A percentile compares a stretch with the other conserved stretches of the same genome.
Evolutionary conservation across 352 stramenopile genomes (phyloP).

Genomic region (Globisporangium cederbergense): DNA sequence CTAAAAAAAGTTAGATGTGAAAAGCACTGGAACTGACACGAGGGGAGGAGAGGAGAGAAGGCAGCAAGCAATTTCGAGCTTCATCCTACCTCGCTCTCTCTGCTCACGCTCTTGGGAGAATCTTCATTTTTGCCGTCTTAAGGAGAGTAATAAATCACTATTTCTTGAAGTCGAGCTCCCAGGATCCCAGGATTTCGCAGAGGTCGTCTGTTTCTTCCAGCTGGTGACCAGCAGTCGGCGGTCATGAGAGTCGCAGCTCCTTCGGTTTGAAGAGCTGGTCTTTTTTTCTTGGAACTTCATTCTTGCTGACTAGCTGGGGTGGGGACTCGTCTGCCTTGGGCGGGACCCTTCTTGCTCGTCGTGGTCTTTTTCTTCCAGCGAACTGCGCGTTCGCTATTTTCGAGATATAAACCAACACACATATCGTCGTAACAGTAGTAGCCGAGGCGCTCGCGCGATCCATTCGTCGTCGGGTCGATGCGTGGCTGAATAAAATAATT

Average conservation of each 20-base stretch:
- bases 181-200: background rate
- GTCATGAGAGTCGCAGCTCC: background rate
- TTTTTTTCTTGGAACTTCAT: background rate
- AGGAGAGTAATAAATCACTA: constrained; percentile 3
- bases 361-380: constrained; percentile 7
- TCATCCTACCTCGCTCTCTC: background rate
- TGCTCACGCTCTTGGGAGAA: constrained; percentile 2
- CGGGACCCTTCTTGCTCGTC: constrained; percentile 1
- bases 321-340: constrained; percentile 2
- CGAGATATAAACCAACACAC: constrained; percentile 5
- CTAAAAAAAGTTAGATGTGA: constrained; percentile 3
- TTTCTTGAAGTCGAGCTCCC: constrained; percentile 3
- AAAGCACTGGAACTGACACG: background rate
- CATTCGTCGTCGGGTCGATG: constrained; percentile 4
- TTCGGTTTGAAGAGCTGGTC: background rate
- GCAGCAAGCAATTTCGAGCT: background rate
- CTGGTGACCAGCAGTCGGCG: background rate
- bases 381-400: constrained; percentile 5
- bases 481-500: constrained; percentile 20
- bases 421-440: constrained; percentile 9
- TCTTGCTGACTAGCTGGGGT: background rate
- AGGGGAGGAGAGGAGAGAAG: background rate
- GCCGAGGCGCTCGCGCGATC: constrained; percentile 6
- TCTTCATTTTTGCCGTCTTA: constrained; percentile 10
- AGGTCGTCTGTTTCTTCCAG: background rate